Percentiles rank a stretch among this genome's conserved stretches.
phyloP scores from a whole-genome alignment of 148 eudicot species.

The Rhododendron ferrugineum region DNA sequence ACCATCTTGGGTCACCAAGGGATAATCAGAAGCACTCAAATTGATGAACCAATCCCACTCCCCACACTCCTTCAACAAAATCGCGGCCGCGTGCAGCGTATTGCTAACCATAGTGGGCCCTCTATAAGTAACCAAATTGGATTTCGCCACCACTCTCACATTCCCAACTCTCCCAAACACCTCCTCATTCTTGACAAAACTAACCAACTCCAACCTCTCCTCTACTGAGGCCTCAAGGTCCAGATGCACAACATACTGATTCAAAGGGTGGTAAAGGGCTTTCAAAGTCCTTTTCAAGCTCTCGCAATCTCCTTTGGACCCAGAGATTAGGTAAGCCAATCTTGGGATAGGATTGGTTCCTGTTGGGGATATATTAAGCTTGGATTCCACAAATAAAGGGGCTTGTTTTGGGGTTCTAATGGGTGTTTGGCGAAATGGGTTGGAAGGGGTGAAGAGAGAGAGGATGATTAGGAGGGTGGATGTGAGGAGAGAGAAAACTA shows the following conservation, averaged over 20 bases:
- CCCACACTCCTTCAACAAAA: conserved; percentile 52
- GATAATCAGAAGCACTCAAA: conserved; percentile 84
- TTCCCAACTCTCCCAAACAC: conserved; percentile 57
- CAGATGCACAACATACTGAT: conserved; percentile 61
- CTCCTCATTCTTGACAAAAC: conserved; percentile 40
- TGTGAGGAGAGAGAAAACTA: conserved; percentile 26
- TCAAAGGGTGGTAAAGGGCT: conserved; percentile 69
- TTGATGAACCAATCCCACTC: conserved; percentile 78
- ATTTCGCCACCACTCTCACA: conserved; percentile 52
- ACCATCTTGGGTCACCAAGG: conserved; percentile 81
- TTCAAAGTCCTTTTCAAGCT: conserved; percentile 54
- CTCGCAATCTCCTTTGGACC: conserved; percentile 67
- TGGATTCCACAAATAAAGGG: conserved; percentile 62
- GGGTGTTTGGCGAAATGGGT: conserved; percentile 29
- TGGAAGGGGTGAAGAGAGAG: conserved; percentile 32
- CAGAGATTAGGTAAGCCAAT: conserved; percentile 67
- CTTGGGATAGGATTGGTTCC: conserved; percentile 33
- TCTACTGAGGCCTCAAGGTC: conserved; percentile 58
- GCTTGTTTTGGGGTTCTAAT: conserved; percentile 7
- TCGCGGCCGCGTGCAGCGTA: conserved; percentile 75
- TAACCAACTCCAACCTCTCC: conserved; percentile 55
- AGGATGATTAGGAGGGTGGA: conserved; percentile 30
- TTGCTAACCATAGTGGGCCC: conserved; percentile 77
- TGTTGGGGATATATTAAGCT: conserved; percentile 32
- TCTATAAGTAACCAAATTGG: conserved; percentile 77